phyloP scores from a whole-genome alignment of 2,329 filamentous ascomycete species.

The Penicillium oxalicum region DNA sequence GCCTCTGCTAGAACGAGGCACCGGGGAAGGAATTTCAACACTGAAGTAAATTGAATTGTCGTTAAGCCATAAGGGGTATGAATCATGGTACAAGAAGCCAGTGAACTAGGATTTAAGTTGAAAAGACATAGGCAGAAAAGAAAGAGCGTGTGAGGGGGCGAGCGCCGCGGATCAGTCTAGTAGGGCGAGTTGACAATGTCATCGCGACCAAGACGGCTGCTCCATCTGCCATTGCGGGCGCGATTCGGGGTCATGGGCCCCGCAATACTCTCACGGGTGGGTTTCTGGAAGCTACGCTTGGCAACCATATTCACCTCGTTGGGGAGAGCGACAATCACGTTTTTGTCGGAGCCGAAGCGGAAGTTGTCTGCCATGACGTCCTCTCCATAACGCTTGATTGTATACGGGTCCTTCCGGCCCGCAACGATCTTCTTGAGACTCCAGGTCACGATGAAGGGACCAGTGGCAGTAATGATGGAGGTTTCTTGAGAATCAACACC shows the following conservation, averaged over 20 bases:
- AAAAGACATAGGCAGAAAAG: neutral
- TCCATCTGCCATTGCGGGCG: constrained; percentile 28
- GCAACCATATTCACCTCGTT: constrained; percentile 98
- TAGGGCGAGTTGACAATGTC: constrained; percentile 76
- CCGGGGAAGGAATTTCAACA: no score
- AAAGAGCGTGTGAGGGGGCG: neutral
- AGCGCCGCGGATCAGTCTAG: constrained; percentile 25
- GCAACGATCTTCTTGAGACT: constrained; percentile 81
- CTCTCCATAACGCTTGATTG: constrained; percentile 92
- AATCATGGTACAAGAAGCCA: constrained; percentile 18
- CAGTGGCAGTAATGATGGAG: constrained; percentile 92
- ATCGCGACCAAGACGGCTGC: constrained; percentile 58
- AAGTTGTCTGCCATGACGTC: constrained; percentile 98
- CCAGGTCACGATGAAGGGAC: constrained; percentile 96
- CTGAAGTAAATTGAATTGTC: constrained; percentile 1
- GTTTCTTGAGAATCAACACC: constrained; percentile 76
- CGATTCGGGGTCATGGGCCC: constrained; percentile 47
- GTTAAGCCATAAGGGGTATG: constrained; percentile 26
- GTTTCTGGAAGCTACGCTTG: constrained; percentile 74
- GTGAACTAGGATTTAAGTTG: constrained; percentile 11
- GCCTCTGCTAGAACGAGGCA: no score
- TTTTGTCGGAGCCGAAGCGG: constrained; percentile 94
- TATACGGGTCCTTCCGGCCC: constrained; percentile 80
- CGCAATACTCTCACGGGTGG: constrained; percentile 89
- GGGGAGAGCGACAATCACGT: constrained; percentile 91